Evolutionary conservation across 768 basidiomycete species (phyloP), one percentile per base, ranked within the genome.

Genomic region (Cystofilobasidium ferigula): DNA sequence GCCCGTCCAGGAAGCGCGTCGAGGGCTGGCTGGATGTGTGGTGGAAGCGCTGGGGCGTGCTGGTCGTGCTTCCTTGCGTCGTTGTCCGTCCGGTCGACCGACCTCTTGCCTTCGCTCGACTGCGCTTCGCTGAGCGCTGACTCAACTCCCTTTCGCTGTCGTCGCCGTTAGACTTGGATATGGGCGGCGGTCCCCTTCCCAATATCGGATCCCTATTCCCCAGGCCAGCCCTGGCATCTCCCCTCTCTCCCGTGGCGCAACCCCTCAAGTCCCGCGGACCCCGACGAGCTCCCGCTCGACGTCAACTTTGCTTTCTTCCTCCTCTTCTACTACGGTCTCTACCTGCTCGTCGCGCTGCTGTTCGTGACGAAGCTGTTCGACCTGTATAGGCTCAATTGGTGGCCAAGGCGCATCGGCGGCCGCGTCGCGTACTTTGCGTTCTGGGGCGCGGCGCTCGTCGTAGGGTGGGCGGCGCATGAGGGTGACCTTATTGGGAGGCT

Each of bases 351-450:
- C 7, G 78, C 76, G 3, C 70, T 79, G n/a, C 71, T 79, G 40
- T 79, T 79, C 71, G 75, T 78, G 57, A 79, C 78, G 30, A 76
- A 76, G 51, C 71, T 78, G 10, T 79, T 79, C 71, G 77, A 78
- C 34, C 71, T 79, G 10, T 79, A 78, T 51, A 71, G 77, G 0
- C 72, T 77, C 14, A 62, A 62, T 26, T 68, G 66, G 66, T 68
- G 66, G 66, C 61, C 66, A 1, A 42, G 74, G n/a, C 35, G 48
- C 4, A 71, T 79, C 20, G 78, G 78, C 30, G 78, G 78, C 13
- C 69, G 70, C 16, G 26, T 73, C 36, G 75, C 75, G 40, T 79
- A 79, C 71, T 63, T 69, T 32, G 69, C 74, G n/a, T 77, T 76
- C 63, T 79, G 74, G 74, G 12, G 40, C 8, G 54, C 67, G 16